Conservation (phyloP, 2,329 filamentous ascomycete species). For the Phaeosphaeriaceae sp. region DNA sequence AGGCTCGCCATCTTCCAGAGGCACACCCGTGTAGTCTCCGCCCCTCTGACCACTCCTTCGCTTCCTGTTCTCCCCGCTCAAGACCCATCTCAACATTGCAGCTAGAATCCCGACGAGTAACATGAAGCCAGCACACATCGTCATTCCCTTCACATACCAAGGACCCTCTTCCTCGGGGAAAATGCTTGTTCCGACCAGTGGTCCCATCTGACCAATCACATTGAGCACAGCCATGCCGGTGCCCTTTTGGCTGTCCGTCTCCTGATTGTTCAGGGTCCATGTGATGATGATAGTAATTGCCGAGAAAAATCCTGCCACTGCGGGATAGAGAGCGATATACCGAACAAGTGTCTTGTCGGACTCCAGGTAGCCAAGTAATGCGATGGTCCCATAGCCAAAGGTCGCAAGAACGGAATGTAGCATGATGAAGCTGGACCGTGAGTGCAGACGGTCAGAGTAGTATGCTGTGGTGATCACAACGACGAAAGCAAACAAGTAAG, state of each 20-base stretch:
- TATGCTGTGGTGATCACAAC: slow-evolving; percentile 75
- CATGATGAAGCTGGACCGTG: slow-evolving; percentile 72
- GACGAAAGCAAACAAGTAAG: slow-evolving; percentile 79
- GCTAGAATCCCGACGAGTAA: slow-evolving; percentile 54
- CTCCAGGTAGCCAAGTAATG: slow-evolving; percentile 62
- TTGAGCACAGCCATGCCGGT: slow-evolving; percentile 83
- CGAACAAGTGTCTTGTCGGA: slow-evolving; percentile 52
- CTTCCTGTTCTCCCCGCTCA: slow-evolving; percentile 41
- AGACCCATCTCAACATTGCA: slow-evolving; percentile 50
- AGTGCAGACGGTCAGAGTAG: slow-evolving; percentile 71
- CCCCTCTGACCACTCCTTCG: slow-evolving; percentile 9
- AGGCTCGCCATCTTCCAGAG: slow-evolving; percentile 31
- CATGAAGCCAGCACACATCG: slow-evolving; percentile 61
- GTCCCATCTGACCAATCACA: slow-evolving; percentile 80
- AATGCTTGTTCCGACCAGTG: slow-evolving; percentile 64
- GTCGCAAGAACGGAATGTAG: slow-evolving; percentile 73
- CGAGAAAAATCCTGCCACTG: slow-evolving; percentile 82
- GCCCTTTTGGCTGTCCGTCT: slow-evolving; percentile 72
- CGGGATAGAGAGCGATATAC: slow-evolving; percentile 81
- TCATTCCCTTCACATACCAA: slow-evolving; percentile 59
- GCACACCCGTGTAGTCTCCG: slow-evolving; percentile 35
- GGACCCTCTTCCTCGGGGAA: slow-evolving; percentile 61
- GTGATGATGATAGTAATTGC: slow-evolving; percentile 85
- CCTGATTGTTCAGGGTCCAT: slow-evolving; percentile 89
- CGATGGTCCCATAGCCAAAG: slow-evolving; percentile 67